Percentiles rank a stretch among this genome's conserved stretches.
phyloP scores from a whole-genome alignment of 192 early-diverging fungal species.

The Backusella tarrabulga region DNA sequence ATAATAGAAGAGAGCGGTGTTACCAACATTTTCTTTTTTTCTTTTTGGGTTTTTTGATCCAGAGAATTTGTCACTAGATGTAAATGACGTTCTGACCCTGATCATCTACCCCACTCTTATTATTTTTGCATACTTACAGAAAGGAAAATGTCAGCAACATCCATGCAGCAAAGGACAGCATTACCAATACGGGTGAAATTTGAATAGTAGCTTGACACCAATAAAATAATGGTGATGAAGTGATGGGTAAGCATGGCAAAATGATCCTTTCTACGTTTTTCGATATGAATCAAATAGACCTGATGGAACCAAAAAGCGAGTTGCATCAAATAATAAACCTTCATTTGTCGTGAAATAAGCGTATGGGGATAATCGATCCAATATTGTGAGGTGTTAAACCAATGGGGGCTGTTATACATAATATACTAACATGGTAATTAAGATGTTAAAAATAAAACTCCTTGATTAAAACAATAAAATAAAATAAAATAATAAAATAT shows the following conservation, averaged over 20 bases:
- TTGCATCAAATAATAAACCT: constrained; percentile 75
- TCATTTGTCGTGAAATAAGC: constrained; percentile 50
- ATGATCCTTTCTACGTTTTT: constrained; percentile 77
- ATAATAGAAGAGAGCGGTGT: not conserved
- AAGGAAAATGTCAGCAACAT: constrained; percentile 78
- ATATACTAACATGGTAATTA: constrained; percentile 44
- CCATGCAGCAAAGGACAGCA: constrained; percentile 75
- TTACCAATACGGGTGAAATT: constrained; percentile 83
- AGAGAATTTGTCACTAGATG: not conserved
- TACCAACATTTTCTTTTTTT: not conserved
- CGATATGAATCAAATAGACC: constrained; percentile 71
- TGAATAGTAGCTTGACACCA: constrained; percentile 62
- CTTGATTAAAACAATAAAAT: not conserved
- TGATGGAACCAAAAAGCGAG: constrained; percentile 82
- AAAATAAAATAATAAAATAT: too few relatives aligned
- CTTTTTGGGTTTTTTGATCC: not conserved
- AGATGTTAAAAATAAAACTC: not conserved
- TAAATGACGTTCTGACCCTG: not conserved
- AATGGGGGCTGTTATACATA: constrained; percentile 68
- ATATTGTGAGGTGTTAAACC: constrained; percentile 68
- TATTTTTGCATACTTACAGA: constrained; percentile 41
- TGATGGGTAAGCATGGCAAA: constrained; percentile 74
- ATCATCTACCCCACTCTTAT: not conserved
- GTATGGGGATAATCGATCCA: constrained; percentile 76
- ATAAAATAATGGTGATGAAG: constrained; percentile 68